phyloP scores from a whole-genome alignment of 2,329 filamentous ascomycete species.

The Cercospora sp. region DNA sequence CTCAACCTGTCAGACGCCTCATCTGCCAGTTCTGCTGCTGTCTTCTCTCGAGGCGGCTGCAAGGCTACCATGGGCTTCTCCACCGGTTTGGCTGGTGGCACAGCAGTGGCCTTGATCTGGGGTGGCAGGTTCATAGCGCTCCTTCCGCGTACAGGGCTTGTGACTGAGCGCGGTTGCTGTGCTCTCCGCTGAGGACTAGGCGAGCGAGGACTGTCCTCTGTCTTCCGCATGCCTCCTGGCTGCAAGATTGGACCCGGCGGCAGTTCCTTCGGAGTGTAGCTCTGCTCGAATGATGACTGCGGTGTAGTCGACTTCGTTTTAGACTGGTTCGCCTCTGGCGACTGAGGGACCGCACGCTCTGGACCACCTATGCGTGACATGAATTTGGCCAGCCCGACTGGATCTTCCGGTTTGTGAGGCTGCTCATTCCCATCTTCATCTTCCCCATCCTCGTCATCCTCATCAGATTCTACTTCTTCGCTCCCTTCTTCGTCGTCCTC shows the following conservation, averaged over 20 bases:
- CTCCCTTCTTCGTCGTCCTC: conserved; percentile 29
- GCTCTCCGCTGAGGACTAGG: conserved; percentile 59
- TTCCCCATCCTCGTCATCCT: conserved; percentile 37
- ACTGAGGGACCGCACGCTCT: conserved; percentile 8
- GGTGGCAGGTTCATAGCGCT: conserved; percentile 24
- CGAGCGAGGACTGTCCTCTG: conserved; percentile 60
- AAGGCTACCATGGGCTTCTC: conserved; percentile 34
- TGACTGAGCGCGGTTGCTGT: conserved; percentile 53
- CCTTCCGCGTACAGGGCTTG: conserved; percentile 44
- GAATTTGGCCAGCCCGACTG: conserved; percentile 29
- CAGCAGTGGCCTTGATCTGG: conserved; percentile 34
- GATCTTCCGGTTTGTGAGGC: conserved; percentile 19
- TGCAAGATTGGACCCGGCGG: conserved; percentile 56
- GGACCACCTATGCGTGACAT: conserved; percentile 25
- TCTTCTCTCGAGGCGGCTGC: conserved; percentile 42
- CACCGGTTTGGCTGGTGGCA: conserved; percentile 38
- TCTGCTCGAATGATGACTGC: conserved; percentile 23
- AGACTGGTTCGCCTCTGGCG: conserved; percentile 23
- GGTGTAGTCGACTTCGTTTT: conserved; percentile 32
- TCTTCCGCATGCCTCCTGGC: conserved; percentile 43
- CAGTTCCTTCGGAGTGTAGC: conserved; percentile 41
- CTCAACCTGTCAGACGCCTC: conserved; percentile 71
- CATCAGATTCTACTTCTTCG: conserved; percentile 38
- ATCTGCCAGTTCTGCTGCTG: conserved; percentile 56
- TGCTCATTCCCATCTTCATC: conserved; percentile 54